Evolutionary conservation across 1,284 basidiomycete species (phyloP).

Genomic region (Volvariella surrecta): DNA sequence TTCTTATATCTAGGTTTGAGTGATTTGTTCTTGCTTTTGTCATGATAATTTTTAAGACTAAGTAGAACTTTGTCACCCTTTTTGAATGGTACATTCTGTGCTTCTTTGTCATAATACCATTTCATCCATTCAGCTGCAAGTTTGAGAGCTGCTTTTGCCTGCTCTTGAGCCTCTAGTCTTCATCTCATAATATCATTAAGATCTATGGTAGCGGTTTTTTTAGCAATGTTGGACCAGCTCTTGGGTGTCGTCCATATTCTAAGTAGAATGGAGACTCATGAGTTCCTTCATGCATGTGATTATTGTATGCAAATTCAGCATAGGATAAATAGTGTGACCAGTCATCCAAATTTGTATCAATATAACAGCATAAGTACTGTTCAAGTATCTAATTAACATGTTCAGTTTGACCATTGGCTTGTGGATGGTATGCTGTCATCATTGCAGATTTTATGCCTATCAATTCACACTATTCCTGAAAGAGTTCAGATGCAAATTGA

Average conservation of each 20-base stretch:
- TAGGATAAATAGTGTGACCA: conserved; percentile 25
- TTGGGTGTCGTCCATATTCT: conserved; percentile 1
- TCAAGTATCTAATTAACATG: conserved; percentile 27
- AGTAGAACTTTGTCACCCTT: conserved; percentile 10
- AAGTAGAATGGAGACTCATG: conserved; percentile 14
- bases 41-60: conserved; percentile 8
- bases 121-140: neutral
- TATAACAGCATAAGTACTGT: conserved; percentile 18
- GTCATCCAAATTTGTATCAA: conserved; percentile 25
- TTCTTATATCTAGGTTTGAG: conserved; percentile 10
- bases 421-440: conserved; percentile 1
- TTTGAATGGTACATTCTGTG: conserved; percentile 3
- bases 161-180: neutral
- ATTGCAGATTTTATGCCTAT: neutral
- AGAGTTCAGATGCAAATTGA: neutral
- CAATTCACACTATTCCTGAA: neutral
- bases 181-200: neutral
- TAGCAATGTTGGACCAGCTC: neutral
- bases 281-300: conserved; percentile 17
- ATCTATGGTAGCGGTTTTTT: neutral
- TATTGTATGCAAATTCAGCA: conserved; percentile 24
- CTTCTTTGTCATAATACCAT: conserved; percentile 1
- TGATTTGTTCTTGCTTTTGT: conserved; percentile 10
- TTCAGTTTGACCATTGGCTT: conserved; percentile 20
- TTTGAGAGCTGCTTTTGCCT: neutral